Percentiles rank a stretch among this genome's conserved stretches.
phyloP scores from a whole-genome alignment of 352 stramenopile genomes.

The Labyrinthula sp. region DNA sequence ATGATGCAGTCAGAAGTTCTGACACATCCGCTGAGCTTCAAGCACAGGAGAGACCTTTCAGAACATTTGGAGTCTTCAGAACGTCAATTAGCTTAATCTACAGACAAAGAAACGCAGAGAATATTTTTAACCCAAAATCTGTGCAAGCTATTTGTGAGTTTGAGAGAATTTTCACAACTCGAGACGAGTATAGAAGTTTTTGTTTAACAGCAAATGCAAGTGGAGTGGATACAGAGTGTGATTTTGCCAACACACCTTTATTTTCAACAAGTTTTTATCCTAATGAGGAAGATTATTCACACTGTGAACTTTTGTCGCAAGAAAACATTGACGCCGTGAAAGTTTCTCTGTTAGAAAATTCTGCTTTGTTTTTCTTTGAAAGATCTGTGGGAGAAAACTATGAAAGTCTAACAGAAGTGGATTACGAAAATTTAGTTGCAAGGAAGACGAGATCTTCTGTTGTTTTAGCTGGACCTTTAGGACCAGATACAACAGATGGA shows the following conservation, averaged over 20 bases:
- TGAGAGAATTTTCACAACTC: constrained; percentile 5
- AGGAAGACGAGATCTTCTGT: constrained; percentile 7
- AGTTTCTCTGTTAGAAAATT: not conserved
- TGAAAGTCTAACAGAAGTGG: no score
- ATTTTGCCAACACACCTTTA: not conserved
- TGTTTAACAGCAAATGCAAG: constrained; percentile 1
- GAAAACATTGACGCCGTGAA: constrained; percentile 2
- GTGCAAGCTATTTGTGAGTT: constrained; percentile 17
- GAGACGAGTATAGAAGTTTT: constrained; percentile 13
- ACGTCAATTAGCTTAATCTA: constrained; percentile 10
- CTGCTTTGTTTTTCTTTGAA: no score
- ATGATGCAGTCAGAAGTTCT: constrained; percentile 1
- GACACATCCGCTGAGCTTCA: constrained; percentile 4
- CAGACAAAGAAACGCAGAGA: constrained; percentile 5
- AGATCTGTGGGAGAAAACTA: no score
- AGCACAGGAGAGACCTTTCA: not conserved
- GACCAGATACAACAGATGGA: constrained; percentile 11
- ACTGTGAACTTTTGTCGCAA: constrained; percentile 6
- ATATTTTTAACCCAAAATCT: constrained; percentile 3
- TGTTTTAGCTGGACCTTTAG: constrained; percentile 8
- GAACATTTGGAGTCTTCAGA: not conserved
- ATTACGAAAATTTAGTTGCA: not conserved
- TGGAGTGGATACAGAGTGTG: constrained; percentile 11
- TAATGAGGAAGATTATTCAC: constrained; percentile 15
- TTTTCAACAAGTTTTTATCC: constrained; percentile 11